Base-by-base conservation (phyloP, 495 filamentous ascomycete genomes). In the Daldinia loculata region DNA sequence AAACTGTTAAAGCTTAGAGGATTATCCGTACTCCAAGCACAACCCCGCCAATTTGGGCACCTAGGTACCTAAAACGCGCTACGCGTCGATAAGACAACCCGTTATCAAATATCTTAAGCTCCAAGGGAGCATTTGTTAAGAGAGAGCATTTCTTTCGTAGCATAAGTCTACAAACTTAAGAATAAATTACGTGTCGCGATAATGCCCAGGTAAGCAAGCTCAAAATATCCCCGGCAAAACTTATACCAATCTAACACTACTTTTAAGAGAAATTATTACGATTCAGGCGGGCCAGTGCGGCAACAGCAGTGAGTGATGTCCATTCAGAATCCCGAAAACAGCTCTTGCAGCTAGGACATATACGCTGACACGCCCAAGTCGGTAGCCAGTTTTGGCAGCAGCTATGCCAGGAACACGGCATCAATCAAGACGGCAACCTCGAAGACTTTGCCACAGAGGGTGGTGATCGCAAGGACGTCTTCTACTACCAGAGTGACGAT, bases 261-360 rank as follows among this genome's bases (percentile, higher is more conserved):
- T 58, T 34, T 43, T n/a, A 60, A 98, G 95, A 82, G 95, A 99
- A 88, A 98, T 99, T 77, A 99, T 99, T 80, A 99, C 96, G 39
- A 92, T 99, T 69, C 95, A 99, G 83, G 94, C 96, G 60, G 95
- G 95, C 86, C 95, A 99, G 81, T 99, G 95, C 88, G 95, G 95
- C 86, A 99, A 99, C 81, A 98, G 93, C 85, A 93, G 94, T 97
- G 78, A 84, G 92, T 89, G 24, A 52, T 56, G 15, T 56, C 51
- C 57, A 14, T 34, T n/a, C 19, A 24, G 43, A 22, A 48, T 24
- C 43, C 43, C 43, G 17, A 48, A 24, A 24, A 48, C 9, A 48
- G 9, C 8, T 48, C 43, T 48, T 24, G 17, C 22, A 22, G 17
- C 7, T 9, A 48, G 17, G 30, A 56, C n/a, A 26, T 51, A 27